phyloP scores from a whole-genome alignment of 495 filamentous ascomycete species.

The Hypoxylon intermedium region DNA sequence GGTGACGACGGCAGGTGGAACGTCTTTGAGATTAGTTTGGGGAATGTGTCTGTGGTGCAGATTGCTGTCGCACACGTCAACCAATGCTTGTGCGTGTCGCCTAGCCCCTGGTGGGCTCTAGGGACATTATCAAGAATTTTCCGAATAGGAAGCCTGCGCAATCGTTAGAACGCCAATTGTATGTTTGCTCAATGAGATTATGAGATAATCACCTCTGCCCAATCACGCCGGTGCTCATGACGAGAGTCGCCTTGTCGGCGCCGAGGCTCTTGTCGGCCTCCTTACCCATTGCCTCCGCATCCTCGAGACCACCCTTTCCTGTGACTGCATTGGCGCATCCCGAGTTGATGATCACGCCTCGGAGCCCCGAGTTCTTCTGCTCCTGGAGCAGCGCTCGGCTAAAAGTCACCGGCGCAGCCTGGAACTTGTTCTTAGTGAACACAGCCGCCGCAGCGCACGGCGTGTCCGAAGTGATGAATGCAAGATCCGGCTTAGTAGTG shows the following conservation, averaged over 20 bases:
- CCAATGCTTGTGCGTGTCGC: conserved; percentile 83
- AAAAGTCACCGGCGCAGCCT: conserved; percentile 91
- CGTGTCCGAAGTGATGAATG: conserved; percentile 82
- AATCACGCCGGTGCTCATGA: conserved; percentile 99
- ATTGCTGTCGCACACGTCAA: conserved; percentile 87
- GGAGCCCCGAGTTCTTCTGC: conserved; percentile 72
- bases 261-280: conserved; percentile 76
- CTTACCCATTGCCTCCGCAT: conserved; percentile 82
- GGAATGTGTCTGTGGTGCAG: conserved; percentile 99
- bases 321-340: conserved; percentile 98
- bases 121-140: conserved; percentile 89
- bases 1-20: conserved; percentile 88
- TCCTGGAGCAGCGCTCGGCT: conserved; percentile 72
- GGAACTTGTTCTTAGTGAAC: conserved; percentile 98
- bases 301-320: conserved; percentile 86
- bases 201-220: conserved; percentile 74
- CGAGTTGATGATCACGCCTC: conserved; percentile 88
- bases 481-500: conserved; percentile 86
- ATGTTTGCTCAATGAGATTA: background rate
- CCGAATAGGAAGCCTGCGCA: conserved; percentile 76
- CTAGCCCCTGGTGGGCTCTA: conserved; percentile 70
- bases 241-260: conserved; percentile 72
- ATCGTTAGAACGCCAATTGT: conserved; percentile 10
- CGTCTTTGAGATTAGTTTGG: conserved; percentile 85
- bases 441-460: conserved; percentile 94